Conservation (phyloP, 192 early-diverging fungal species). For the Podila horticola region DNA sequence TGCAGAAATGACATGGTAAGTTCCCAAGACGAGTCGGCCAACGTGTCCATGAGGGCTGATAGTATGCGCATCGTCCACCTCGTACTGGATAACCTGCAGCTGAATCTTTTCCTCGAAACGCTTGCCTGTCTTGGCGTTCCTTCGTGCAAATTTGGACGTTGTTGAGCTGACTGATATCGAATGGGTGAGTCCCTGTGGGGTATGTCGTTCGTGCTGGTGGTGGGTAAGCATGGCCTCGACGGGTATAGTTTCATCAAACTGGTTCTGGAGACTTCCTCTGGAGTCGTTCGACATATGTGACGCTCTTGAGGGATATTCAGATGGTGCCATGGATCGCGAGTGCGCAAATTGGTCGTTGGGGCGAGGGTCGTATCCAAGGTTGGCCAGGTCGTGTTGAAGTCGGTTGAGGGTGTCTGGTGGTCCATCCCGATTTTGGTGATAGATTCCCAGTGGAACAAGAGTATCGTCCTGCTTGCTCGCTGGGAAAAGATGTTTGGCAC, state of each 20-base stretch:
- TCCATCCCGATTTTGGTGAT: conserved; percentile 30
- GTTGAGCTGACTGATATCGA: conserved; percentile 45
- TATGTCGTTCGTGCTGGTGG: conserved; percentile 23
- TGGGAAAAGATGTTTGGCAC: conserved; percentile 24
- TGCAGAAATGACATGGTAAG: conserved; percentile 35
- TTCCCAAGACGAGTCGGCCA: conserved; percentile 36
- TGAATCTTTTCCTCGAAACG: conserved; percentile 49
- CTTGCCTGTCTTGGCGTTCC: conserved; percentile 28
- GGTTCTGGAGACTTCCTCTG: not conserved
- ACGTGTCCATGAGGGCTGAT: conserved; percentile 38
- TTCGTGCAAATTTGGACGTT: conserved; percentile 35
- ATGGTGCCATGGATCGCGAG: not conserved
- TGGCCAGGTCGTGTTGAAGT: conserved; percentile 19
- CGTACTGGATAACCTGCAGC: conserved; percentile 49
- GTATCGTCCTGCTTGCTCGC: conserved; percentile 26
- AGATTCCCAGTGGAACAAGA: conserved; percentile 34
- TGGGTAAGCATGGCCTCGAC: conserved; percentile 31
- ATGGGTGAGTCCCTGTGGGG: conserved; percentile 22
- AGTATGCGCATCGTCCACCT: conserved; percentile 30
- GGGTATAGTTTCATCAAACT: conserved; percentile 32
- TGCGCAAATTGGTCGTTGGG: not conserved
- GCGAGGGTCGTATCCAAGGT: conserved; percentile 14
- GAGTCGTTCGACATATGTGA: conserved; percentile 2
- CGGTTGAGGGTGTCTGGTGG: conserved; percentile 2
- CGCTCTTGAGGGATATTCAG: not conserved